Evolutionary conservation across 176 grass and related monocot genomes (phyloP).

Genomic region (Typha latifolia): DNA sequence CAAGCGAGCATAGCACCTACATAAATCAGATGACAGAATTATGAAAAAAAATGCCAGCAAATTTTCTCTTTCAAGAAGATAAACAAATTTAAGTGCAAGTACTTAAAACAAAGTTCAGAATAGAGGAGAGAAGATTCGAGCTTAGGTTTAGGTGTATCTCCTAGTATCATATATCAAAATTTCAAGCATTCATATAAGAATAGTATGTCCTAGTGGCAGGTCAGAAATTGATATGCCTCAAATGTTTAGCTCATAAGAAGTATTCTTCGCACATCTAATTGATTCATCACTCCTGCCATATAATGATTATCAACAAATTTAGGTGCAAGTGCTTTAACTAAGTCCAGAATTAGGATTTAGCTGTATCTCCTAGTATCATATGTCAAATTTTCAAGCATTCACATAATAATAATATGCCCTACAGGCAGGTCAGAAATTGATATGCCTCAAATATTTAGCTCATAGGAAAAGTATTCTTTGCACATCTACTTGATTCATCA

Average conservation of each 20-base stretch:
- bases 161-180: too few species aligned
- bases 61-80: not conserved
- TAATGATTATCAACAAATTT: too few species aligned
- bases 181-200: not conserved
- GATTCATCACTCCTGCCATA: conserved; percentile 31
- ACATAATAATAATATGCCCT: not conserved
- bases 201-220: not conserved
- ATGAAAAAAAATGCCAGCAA: not conserved
- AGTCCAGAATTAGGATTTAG: too few species aligned
- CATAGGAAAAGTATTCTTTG: not conserved
- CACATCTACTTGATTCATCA: conserved; percentile 32
- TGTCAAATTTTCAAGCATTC: not conserved
- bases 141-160: too few species aligned
- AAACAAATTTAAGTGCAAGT: too few species aligned
- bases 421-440: conserved; percentile 4
- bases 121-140: too few species aligned
- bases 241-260: conserved; percentile 20
- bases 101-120: too few species aligned
- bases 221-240: conserved; percentile 31
- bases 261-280: conserved; percentile 27
- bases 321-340: too few species aligned
- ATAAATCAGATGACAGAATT: not conserved
- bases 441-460: conserved; percentile 19
- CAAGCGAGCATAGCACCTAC: conserved; percentile 75
- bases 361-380: too few species aligned